Evolutionary conservation across 805 yeast species (phyloP).

Genomic region (Blastobotrys mokoenaii): DNA sequence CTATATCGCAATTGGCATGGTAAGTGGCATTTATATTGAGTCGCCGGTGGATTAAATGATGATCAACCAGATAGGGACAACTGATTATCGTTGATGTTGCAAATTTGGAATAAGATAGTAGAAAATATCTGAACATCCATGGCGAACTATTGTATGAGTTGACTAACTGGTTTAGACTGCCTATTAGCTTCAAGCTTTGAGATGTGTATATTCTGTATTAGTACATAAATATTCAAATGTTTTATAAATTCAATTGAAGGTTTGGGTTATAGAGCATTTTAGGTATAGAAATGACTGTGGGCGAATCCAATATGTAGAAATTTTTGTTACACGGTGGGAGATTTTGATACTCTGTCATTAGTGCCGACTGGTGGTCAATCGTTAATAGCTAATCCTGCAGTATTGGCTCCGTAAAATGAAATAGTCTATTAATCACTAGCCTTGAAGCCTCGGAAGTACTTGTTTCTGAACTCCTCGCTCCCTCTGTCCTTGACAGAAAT

Average conservation of each 20-base stretch:
- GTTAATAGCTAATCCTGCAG: too few species aligned
- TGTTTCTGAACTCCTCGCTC: slow-evolving; percentile 58
- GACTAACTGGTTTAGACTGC: too few species aligned
- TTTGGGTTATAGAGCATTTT: too few species aligned
- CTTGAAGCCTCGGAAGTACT: slow-evolving; percentile 62
- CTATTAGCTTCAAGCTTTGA: not conserved
- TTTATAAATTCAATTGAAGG: too few species aligned
- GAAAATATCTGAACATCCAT: slow-evolving; percentile 15
- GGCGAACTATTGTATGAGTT: not conserved
- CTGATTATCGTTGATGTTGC: slow-evolving; percentile 22
- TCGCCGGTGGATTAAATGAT: slow-evolving; percentile 17
- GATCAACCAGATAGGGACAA: slow-evolving; percentile 30
- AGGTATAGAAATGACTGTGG: too few species aligned
- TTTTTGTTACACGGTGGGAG: too few species aligned
- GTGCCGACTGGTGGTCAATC: too few species aligned
- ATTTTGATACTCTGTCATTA: too few species aligned
- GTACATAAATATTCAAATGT: not conserved
- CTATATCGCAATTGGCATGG: not conserved
- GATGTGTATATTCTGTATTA: not conserved
- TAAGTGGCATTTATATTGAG: not conserved
- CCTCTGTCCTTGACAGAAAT: slow-evolving; percentile 41
- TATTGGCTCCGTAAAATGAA: too few species aligned
- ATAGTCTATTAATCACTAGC: too few species aligned
- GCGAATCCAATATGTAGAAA: too few species aligned
- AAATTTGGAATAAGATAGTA: slow-evolving; percentile 26